These are phyloP conservation scores for Plasmodium fragile DNA, from an alignment of 169 alveolate species.

Conservation along the genomic window DNA sequence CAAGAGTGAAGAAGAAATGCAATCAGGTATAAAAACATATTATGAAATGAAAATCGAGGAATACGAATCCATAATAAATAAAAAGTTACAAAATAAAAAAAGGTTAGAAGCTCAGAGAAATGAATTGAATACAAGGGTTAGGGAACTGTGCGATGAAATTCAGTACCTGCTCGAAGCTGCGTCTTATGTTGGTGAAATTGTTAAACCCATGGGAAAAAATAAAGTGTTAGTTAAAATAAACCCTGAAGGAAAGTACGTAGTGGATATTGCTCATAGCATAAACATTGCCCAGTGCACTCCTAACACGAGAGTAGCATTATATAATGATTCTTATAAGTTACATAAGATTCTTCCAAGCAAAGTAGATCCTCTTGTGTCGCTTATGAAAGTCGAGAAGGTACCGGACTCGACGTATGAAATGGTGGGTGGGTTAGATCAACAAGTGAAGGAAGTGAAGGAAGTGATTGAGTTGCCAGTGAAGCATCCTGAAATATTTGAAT, in stretches of 20 bases:
- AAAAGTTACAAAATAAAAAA: constrained; percentile 85
- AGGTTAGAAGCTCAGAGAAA: constrained; percentile 98
- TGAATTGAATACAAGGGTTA: constrained; percentile 95
- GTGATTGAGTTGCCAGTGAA: constrained; percentile 99
- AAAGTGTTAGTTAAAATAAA: constrained; percentile 97
- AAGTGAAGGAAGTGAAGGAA: constrained; percentile 99
- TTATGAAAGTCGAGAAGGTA: constrained; percentile 99
- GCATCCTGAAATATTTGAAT: constrained; percentile 99
- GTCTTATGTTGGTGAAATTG: constrained; percentile 98
- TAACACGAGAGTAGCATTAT: constrained; percentile 94
- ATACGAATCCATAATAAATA: constrained; percentile 82
- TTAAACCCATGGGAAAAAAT: constrained; percentile 98
- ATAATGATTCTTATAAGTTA: constrained; percentile 92
- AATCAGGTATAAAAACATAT: constrained; percentile 74
- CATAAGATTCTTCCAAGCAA: constrained; percentile 97
- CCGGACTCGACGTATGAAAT: constrained; percentile 99
- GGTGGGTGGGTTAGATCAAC: constrained; percentile 99
- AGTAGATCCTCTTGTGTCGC: constrained; percentile 98
- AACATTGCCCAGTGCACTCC: constrained; percentile 95
- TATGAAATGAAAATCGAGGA: constrained; percentile 83
- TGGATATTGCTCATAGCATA: constrained; percentile 92
- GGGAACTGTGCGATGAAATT: constrained; percentile 96
- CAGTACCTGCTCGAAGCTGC: constrained; percentile 96
- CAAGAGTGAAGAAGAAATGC: constrained; percentile 55
- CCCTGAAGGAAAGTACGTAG: constrained; percentile 99